Base-by-base conservation (phyloP, 208 protist species). In the Acanthamoeba triangularis region DNA sequence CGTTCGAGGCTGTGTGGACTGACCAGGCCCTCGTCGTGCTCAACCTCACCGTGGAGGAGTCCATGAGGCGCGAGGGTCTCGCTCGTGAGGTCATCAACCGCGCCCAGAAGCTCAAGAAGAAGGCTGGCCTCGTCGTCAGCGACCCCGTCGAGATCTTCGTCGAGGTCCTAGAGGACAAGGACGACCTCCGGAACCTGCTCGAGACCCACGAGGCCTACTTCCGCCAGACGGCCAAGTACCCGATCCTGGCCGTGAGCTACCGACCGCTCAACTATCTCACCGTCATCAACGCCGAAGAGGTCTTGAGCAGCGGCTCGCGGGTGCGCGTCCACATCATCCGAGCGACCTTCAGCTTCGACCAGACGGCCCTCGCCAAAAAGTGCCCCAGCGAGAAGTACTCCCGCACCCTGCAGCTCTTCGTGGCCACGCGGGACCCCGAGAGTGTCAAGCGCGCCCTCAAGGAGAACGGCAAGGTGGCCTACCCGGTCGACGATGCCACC, bases 81-180 rank as follows among this genome's bases (percentile, higher is more conserved):
- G 98, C 99, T 18, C 98, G 99, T 35, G 98, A 99, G 97, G 97
- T 99, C 59, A 97, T 99, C 28, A 99, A 98, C 92, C 98, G 98
- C 30, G 98, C 99, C 20, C 99, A 99, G 98, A 98, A 99, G 97
- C 97, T 99, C 49, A 98, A 99, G 96, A 99, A 99, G 97, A 98
- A 99, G 98, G 80, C 80, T 2, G 80, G 80, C 5, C 52, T 88
- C 49, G 30, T 49, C 10, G 41, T 59, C 14, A 63, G 25, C 52
- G 49, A 88, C 52, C 80, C 80, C 8, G 80, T 88, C 28, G 80
- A 88, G 80, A 59, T 63, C 52, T 88, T 88, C 44, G 25, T 65
- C 28, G 80, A 88, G 80, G 80, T 88, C 25, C 6, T 63, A 4
- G 30, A 88, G 13, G 80, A 88, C 23, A n/a, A 35, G 28, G 80